Percentiles rank a stretch among this genome's conserved stretches.
Conservation (phyloP, 371 early-diverging fungal genomes). For the Dichotomocladium elegans region DNA sequence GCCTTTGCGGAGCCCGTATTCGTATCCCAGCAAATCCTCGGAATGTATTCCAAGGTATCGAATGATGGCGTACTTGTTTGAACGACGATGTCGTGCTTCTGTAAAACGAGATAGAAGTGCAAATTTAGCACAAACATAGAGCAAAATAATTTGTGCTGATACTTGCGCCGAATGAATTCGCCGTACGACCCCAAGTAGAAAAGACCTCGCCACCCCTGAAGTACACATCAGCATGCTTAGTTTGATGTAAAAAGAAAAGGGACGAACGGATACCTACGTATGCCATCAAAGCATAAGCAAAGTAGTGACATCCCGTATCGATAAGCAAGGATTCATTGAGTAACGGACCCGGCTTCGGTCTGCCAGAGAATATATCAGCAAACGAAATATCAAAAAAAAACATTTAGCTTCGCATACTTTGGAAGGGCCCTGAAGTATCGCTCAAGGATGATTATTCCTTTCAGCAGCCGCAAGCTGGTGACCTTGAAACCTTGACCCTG, state of each 20-base stretch:
- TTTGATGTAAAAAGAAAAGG: neutral
- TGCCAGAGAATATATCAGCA: neutral
- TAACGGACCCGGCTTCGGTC: conserved; percentile 3
- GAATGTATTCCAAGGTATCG: conserved; percentile 63
- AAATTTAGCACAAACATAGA: conserved; percentile 6
- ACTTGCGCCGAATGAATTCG: conserved; percentile 38
- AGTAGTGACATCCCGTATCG: conserved; percentile 24
- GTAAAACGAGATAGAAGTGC: conserved; percentile 50
- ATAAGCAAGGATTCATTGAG: conserved; percentile 10
- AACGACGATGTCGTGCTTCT: conserved; percentile 30
- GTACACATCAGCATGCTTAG: neutral
- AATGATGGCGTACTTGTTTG: conserved; percentile 66
- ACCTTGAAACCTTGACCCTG: conserved; percentile 57
- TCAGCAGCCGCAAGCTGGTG: conserved; percentile 13
- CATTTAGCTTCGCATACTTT: conserved; percentile 6
- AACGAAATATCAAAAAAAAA: too few relatives aligned
- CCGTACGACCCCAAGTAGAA: conserved; percentile 48
- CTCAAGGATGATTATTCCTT: conserved; percentile 15
- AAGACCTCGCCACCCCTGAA: conserved; percentile 49
- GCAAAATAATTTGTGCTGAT: neutral
- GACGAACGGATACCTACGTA: conserved; percentile 14
- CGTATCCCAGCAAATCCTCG: conserved; percentile 74
- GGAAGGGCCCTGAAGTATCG: conserved; percentile 13
- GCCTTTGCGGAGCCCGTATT: conserved; percentile 64
- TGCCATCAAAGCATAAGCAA: conserved; percentile 22